Evolutionary conservation across 2,329 filamentous ascomycete genomes (phyloP).

Genomic region (Aureobasidium sp.): DNA sequence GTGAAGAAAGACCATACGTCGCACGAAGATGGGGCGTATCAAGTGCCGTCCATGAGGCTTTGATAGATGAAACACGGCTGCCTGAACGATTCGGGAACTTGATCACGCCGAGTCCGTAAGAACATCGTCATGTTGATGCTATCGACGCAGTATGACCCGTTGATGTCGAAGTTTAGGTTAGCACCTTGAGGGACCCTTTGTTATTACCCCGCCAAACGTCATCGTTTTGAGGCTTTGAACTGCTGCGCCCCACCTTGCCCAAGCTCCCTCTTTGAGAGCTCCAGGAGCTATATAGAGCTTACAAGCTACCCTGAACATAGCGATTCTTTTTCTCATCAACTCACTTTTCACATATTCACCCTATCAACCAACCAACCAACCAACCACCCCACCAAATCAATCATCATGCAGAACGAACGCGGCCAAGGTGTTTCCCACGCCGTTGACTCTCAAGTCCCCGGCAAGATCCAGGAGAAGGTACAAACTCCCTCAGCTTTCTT

Average conservation of each 20-base stretch:
- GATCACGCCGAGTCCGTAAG: not conserved
- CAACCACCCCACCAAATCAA: not conserved
- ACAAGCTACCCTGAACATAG: not conserved
- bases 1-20: not conserved
- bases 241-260: not conserved
- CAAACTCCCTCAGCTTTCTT: not conserved
- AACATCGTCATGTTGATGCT: constrained; percentile 1
- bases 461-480: constrained; percentile 33
- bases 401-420: constrained; percentile 23
- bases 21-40: not conserved
- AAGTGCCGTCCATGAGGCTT: not conserved
- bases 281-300: not conserved
- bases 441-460: constrained; percentile 34
- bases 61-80: not conserved
- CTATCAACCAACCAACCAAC: not conserved
- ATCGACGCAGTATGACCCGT: not conserved
- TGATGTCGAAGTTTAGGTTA: not conserved
- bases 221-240: not conserved
- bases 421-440: constrained; percentile 40
- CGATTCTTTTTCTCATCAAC: not conserved
- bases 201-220: constrained; percentile 10
- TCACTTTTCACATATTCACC: not conserved
- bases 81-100: not conserved
- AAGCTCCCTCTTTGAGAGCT: not conserved
- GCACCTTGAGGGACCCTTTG: not conserved